Percentiles rank a stretch among this genome's conserved stretches.
These are phyloP conservation scores for Aegilops bicornis DNA, from an alignment of 176 grass and related monocot genomes.

Conservation along the genomic window DNA sequence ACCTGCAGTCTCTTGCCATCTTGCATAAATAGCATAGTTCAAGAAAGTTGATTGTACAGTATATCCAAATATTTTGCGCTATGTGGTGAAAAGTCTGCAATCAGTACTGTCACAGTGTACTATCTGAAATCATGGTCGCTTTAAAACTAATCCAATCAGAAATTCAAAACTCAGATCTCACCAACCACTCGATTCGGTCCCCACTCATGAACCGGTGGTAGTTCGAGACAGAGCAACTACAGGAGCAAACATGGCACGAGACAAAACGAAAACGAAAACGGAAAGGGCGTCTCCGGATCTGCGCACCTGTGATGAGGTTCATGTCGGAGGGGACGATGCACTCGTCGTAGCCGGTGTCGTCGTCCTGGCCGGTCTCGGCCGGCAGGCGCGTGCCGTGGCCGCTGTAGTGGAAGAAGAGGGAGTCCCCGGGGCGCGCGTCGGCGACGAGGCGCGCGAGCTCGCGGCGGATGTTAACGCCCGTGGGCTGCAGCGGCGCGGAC, in stretches of 20 bases:
- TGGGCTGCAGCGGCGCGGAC: conserved; percentile 29
- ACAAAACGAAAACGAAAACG: background rate
- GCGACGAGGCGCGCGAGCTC: conserved; percentile 58
- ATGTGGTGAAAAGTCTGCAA: background rate
- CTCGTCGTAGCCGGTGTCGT: conserved; percentile 91
- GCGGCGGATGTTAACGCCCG: conserved; percentile 47
- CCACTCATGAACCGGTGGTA: background rate
- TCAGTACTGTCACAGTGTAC: background rate
- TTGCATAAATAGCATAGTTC: background rate
- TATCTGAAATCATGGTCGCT: background rate
- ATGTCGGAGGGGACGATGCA: conserved; percentile 89
- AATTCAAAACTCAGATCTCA: background rate
- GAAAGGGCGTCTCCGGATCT: background rate
- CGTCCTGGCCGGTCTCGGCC: conserved; percentile 83
- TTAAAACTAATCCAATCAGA: background rate
- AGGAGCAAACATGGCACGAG: background rate
- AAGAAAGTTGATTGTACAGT: too few relatives aligned
- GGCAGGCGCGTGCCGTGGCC: conserved; percentile 73
- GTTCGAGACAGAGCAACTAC: background rate
- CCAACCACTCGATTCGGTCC: conserved; percentile 13
- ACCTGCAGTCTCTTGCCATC: background rate
- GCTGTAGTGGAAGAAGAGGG: conserved; percentile 95
- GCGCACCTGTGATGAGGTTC: conserved; percentile 78
- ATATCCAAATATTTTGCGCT: background rate
- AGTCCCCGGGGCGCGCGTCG: conserved; percentile 55